phyloP scores from a whole-genome alignment of 2,329 filamentous ascomycete species.

The Aspergillus spinulosporus region DNA sequence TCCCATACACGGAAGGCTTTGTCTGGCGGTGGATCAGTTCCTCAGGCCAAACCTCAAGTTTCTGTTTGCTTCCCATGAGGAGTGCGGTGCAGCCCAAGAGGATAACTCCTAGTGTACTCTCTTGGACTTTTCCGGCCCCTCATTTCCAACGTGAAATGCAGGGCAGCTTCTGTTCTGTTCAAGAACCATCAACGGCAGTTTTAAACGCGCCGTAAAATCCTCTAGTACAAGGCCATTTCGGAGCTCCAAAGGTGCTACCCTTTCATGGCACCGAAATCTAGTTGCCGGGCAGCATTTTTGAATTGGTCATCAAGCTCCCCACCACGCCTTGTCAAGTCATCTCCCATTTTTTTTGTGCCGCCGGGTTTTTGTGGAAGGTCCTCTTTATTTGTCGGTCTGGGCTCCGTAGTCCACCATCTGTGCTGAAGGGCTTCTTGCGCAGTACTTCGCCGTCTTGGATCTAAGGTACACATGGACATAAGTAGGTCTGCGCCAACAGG shows the following conservation, averaged over 20 bases:
- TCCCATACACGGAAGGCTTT: too few species aligned
- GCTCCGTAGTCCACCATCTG: conserved; percentile 81
- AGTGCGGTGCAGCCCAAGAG: too few species aligned
- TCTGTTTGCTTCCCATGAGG: too few species aligned
- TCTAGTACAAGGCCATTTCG: background rate
- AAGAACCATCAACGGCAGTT: too few species aligned
- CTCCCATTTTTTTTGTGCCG: conserved; percentile 72
- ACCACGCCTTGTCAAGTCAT: conserved; percentile 75
- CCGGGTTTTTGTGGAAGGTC: conserved; percentile 77
- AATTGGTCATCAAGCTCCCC: conserved; percentile 67
- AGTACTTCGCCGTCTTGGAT: conserved; percentile 81
- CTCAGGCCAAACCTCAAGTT: too few species aligned
- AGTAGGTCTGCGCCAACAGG: conserved; percentile 82
- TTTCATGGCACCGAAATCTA: conserved; percentile 66
- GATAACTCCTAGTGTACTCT: too few species aligned
- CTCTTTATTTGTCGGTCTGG: conserved; percentile 77
- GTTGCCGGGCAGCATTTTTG: conserved; percentile 76
- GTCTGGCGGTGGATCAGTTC: too few species aligned
- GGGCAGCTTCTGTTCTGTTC: too few species aligned
- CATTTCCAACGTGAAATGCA: too few species aligned
- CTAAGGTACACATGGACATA: conserved; percentile 78
- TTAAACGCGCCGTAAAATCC: background rate
- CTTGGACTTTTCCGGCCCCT: too few species aligned
- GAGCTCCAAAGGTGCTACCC: background rate
- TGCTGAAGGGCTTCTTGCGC: conserved; percentile 77